Percentiles rank a stretch among this genome's conserved stretches.
Conservation (phyloP, 2,329 filamentous ascomycete genomes). For the Westerdykella sp. region DNA sequence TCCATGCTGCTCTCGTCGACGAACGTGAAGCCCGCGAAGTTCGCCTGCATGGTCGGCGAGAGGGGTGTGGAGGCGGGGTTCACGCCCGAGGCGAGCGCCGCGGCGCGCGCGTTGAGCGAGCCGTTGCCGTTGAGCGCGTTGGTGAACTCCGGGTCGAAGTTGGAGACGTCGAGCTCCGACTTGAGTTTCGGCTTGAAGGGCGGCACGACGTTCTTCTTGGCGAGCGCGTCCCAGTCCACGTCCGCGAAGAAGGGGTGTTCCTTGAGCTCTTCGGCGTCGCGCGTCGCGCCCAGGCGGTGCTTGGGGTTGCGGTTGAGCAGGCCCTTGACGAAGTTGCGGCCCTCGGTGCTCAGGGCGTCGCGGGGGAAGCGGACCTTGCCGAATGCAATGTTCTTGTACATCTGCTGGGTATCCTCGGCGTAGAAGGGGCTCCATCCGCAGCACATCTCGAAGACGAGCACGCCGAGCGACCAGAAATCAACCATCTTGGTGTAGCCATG, state of each 20-base stretch:
- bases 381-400: constrained; percentile 99
- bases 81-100: constrained; percentile 71
- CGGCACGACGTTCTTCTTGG: constrained; percentile 86
- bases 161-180: constrained; percentile 91
- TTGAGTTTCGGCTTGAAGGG: constrained; percentile 98
- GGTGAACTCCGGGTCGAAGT: constrained; percentile 98
- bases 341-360: constrained; percentile 89
- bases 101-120: constrained; percentile 85
- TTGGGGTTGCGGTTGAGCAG: constrained; percentile 94
- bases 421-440: constrained; percentile 99
- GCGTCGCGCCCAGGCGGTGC: constrained; percentile 82
- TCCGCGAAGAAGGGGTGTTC: constrained; percentile 90
- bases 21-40: constrained; percentile 97
- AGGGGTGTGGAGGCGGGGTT: constrained; percentile 86
- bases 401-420: constrained; percentile 97
- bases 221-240: constrained; percentile 82
- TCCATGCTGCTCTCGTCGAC: constrained; percentile 97
- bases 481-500: constrained; percentile 99
- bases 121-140: constrained; percentile 80
- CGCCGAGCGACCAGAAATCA: constrained; percentile 97
- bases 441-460: constrained; percentile 99
- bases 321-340: constrained; percentile 96
- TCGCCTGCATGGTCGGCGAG: constrained; percentile 92
- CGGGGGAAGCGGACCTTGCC: constrained; percentile 95
- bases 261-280: constrained; percentile 91